Conservation (phyloP, 805 yeast species). For the Metschnikowia gelsemii region DNA sequence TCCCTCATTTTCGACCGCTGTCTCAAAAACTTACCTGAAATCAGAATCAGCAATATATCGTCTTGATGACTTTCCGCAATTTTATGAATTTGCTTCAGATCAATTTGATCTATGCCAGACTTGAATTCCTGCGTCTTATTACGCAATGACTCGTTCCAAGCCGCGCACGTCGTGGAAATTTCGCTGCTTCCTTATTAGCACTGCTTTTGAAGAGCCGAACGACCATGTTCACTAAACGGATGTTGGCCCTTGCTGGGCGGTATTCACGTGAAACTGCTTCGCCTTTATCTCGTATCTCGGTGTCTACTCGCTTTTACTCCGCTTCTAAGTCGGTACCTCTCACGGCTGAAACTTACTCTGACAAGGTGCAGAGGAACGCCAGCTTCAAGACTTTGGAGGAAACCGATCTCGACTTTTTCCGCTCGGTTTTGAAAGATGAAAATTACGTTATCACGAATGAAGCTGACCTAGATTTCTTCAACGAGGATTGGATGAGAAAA, state of each 20-base stretch:
- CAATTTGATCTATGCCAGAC: too few species aligned
- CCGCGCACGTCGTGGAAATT: constrained; percentile 8
- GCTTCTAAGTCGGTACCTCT: constrained; percentile 42
- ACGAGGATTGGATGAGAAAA: constrained; percentile 94
- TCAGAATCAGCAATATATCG: too few species aligned
- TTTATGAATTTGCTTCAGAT: too few species aligned
- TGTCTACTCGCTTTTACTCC: constrained; percentile 22
- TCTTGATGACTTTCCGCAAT: too few species aligned
- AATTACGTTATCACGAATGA: constrained; percentile 51
- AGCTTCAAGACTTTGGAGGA: constrained; percentile 52
- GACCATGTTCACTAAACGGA: constrained; percentile 2
- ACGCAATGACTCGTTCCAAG: constrained; percentile 9
- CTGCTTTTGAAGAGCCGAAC: background rate
- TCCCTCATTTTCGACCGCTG: too few species aligned
- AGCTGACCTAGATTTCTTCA: constrained; percentile 67
- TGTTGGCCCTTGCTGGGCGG: constrained; percentile 6
- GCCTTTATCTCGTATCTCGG: background rate
- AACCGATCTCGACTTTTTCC: constrained; percentile 61
- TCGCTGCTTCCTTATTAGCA: background rate
- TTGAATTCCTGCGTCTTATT: constrained; percentile 11
- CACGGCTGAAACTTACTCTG: constrained; percentile 70
- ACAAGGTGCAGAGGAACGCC: constrained; percentile 50
- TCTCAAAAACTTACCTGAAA: too few species aligned
- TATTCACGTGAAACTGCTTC: constrained; percentile 1
- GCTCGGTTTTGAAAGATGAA: constrained; percentile 51